These are phyloP conservation scores for Penicillium robsamsonii DNA, from an alignment of 495 filamentous ascomycete species.

Conservation along the genomic window DNA sequence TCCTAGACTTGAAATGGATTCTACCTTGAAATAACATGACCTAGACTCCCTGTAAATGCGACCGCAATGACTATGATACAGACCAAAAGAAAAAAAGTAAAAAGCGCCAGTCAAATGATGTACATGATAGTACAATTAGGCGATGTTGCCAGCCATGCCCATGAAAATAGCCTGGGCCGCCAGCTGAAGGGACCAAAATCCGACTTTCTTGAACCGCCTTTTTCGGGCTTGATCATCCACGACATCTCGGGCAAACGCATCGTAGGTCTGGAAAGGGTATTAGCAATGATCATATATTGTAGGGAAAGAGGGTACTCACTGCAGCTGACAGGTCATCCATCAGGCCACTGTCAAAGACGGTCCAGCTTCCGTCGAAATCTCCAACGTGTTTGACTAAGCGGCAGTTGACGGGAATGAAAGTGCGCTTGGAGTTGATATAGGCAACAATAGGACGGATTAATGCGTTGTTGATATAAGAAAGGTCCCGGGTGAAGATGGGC, in stretches of 20 bases:
- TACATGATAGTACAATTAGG: constrained; percentile 46
- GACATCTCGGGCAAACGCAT: constrained; percentile 86
- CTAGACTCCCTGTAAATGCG: constrained; percentile 21
- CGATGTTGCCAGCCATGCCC: constrained; percentile 86
- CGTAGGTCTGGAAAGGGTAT: constrained; percentile 61
- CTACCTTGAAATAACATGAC: constrained; percentile 7
- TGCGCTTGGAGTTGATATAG: constrained; percentile 90
- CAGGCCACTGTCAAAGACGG: constrained; percentile 85
- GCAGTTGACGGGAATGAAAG: constrained; percentile 93
- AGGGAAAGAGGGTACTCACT: constrained; percentile 37
- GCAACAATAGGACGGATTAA: constrained; percentile 96
- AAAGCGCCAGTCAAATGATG: constrained; percentile 13
- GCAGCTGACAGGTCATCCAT: constrained; percentile 96
- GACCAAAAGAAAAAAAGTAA: constrained; percentile 9
- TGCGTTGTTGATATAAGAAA: constrained; percentile 94
- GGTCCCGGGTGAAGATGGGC: constrained; percentile 82
- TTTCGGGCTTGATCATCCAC: constrained; percentile 80
- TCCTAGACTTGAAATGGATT: neutral
- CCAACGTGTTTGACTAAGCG: constrained; percentile 81
- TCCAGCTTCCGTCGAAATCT: constrained; percentile 97
- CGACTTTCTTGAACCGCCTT: constrained; percentile 90
- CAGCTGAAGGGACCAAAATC: constrained; percentile 89
- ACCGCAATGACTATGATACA: constrained; percentile 21
- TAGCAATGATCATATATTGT: constrained; percentile 4
- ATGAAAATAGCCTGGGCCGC: constrained; percentile 93